phyloP scores from a whole-genome alignment of 148 eudicot species.

The Camellia lanceoleosa region DNA sequence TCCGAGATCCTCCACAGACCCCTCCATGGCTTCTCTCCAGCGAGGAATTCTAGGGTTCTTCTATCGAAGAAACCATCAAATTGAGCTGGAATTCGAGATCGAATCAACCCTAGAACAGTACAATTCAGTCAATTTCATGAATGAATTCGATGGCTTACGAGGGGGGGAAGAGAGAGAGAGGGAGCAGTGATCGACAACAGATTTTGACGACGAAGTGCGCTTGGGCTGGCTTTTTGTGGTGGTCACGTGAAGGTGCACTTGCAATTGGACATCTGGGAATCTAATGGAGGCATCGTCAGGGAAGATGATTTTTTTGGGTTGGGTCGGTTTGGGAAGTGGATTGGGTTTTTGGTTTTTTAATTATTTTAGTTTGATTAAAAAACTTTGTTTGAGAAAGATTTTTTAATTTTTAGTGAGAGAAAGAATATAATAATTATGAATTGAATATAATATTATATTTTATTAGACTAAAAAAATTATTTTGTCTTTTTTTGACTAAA shows the following conservation, averaged over 20 bases:
- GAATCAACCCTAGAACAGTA: neutral
- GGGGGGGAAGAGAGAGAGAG: neutral
- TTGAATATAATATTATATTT: no score
- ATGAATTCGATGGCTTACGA: neutral
- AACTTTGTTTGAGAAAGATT: accelerated
- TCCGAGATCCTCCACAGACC: slow-evolving; percentile 32
- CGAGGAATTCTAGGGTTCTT: slow-evolving; percentile 6
- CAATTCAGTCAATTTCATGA: slow-evolving; percentile 16
- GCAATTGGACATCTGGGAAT: neutral
- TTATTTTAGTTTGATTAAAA: no score
- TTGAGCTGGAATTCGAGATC: slow-evolving; percentile 15
- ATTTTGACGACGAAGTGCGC: slow-evolving; percentile 28
- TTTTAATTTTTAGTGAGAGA: no score
- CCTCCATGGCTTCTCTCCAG: slow-evolving; percentile 28
- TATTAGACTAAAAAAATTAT: no score
- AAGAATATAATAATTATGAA: no score
- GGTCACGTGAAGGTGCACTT: neutral
- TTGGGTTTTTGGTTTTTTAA: no score
- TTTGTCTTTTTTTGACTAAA: no score
- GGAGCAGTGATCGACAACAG: slow-evolving; percentile 1
- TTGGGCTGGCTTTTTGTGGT: neutral
- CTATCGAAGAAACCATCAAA: slow-evolving; percentile 20
- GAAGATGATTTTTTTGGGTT: no score
- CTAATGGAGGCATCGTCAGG: no score
- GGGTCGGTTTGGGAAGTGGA: no score